Base-by-base conservation (phyloP, 164 flowering plant genomes). In the Hamamelis virginiana region DNA sequence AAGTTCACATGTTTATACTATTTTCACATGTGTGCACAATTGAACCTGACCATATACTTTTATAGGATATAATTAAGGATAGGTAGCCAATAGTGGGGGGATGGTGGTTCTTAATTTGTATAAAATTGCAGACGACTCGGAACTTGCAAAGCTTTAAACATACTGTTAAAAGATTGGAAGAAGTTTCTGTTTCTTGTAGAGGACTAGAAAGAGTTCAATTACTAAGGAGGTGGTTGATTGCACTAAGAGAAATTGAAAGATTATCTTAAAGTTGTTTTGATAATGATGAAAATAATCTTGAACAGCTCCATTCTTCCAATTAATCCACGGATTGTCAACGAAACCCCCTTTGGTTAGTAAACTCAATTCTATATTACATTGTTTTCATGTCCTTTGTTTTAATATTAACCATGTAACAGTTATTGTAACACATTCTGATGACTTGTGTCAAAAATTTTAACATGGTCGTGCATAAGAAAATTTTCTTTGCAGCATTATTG, bases 191-290 rank as follows among this genome's bases (percentile, higher is more conserved):
- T 46, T 84, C 96, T 41, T 85, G 89, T 67, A n/a, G n/a, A n/a
- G n/a, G n/a, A n/a, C n/a, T n/a, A n/a, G n/a, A n/a, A n/a, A n/a
- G n/a, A n/a, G n/a, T n/a, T n/a, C n/a, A n/a, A n/a, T n/a, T n/a
- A n/a, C n/a, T n/a, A n/a, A n/a, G n/a, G n/a, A n/a, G n/a, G 72
- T 94, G 97, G 98, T 76, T 91, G 72, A 86, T 87, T 68, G 84
- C 92, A 0, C 80, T 94, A 21, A 91, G 85, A 77, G 93, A 94
- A 77, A 70, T 80, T 60, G 94, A 91, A 69, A 85, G 80, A 64
- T 13, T 76, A 15, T 65, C 75, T 43, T 73, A 50, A 71, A 57
- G 65, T 55, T 57, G 57, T 38, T 16, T 52, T 43, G 76, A 76
- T 18, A 67, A 72, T 19, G 62, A 62, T 25, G 82, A 73, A 41